Evolutionary conservation across 1,284 basidiomycete genomes (phyloP).

Genomic region (Kwoniella shivajii): DNA sequence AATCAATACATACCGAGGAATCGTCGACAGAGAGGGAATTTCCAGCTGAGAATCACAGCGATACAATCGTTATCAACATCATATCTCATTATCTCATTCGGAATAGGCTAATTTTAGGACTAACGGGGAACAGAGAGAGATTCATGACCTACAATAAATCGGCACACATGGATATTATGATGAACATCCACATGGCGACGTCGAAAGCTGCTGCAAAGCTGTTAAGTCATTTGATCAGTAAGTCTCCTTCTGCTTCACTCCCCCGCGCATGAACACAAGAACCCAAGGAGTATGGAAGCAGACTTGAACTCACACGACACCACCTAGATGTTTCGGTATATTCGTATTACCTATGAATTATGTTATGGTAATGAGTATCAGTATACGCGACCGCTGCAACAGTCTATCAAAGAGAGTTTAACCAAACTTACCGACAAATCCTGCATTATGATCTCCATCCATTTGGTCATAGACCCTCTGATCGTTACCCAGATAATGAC

Average conservation of each 20-base stretch:
- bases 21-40: slow-evolving; percentile 15
- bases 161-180: slow-evolving; percentile 25
- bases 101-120: not conserved
- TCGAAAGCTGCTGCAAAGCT: slow-evolving; percentile 37
- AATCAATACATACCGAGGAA: slow-evolving; percentile 13
- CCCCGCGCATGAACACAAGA: not conserved
- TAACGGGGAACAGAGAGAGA: not conserved
- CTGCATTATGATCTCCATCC: slow-evolving; percentile 23
- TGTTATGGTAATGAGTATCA: not conserved
- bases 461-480: slow-evolving; percentile 21
- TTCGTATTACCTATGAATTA: slow-evolving; percentile 32
- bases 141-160: slow-evolving; percentile 32
- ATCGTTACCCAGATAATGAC: slow-evolving; percentile 39
- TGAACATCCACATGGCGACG: slow-evolving; percentile 32
- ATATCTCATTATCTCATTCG: not conserved
- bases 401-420: too few relatives aligned
- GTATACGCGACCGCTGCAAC: too few relatives aligned
- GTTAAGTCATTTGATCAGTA: not conserved
- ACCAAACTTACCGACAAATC: slow-evolving; percentile 35
- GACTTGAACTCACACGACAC: slow-evolving; percentile 29
- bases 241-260: too few relatives aligned
- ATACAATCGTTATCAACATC: not conserved
- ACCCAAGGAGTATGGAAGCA: not conserved
- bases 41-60: slow-evolving; percentile 10
- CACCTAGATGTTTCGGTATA: slow-evolving; percentile 45